Evolutionary conservation across 2,329 filamentous ascomycete species (phyloP), one percentile per base, ranked within the genome.

Genomic region (Colletotrichum sansevieriae): DNA sequence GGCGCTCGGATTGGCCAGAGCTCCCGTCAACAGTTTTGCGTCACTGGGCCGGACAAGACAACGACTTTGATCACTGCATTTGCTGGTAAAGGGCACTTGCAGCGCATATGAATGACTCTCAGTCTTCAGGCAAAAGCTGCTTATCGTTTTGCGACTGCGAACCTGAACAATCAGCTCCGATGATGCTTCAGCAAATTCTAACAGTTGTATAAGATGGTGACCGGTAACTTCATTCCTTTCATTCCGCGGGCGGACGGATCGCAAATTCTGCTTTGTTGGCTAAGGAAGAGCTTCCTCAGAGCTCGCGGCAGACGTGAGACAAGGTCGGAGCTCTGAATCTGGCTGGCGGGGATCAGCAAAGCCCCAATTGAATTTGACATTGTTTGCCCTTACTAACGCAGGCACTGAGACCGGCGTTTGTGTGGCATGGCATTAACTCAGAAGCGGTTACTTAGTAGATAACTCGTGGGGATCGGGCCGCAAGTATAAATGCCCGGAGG

Each of bases 261-360:
- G 15, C 25, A 35, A 25, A 33, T 20, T 39, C 49, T 47, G 12
- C 10, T 43, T 7, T 59, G 56, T 15, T 55, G 43, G 51, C 64
- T 51, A 29, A 49, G 59, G 47, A 44, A 35, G 22, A 56, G 35
- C 41, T 47, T 65, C 54, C 61, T 65, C 65, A 54, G 65, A 68
- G 51, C 62, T 65, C 39, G 62, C 62, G 65, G 65, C 65, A 33
- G 56, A 68, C 33, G 39, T 18, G 46, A 68, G 62, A 61, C 47
- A 60, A 51, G 65, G 55, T 68, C 62, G 47, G 65, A 61, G 60
- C 49, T 63, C 49, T 55, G 51, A 39, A 47, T 46, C 15, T 44
- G 29, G 25, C 22, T 12, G 22, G 33, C 51, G 49, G 49, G 44
- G 61, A 65, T 41, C 57, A 60, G 57, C 57, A 60, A 41, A 39